Conservation (phyloP, 2,329 filamentous ascomycete species). For the Colletotrichum liaoningense region DNA sequence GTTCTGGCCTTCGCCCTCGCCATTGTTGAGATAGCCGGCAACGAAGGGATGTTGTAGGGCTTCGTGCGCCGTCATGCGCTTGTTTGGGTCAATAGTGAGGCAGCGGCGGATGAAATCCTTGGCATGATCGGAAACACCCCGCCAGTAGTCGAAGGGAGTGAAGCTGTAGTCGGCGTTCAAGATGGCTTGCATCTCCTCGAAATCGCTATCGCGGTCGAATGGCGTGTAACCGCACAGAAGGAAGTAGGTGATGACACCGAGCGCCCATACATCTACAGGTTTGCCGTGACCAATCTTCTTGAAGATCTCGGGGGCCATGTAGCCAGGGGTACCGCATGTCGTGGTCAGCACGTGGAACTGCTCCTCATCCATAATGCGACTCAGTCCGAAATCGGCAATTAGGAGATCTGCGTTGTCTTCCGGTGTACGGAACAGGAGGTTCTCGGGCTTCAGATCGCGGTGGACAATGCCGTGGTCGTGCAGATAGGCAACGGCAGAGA, state of each 20-base stretch:
- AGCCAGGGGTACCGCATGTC: constrained; percentile 96
- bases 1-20: constrained; percentile 66
- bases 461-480: constrained; percentile 99
- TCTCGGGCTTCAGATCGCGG: constrained; percentile 97
- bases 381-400: constrained; percentile 96
- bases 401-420: constrained; percentile 97
- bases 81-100: constrained; percentile 87
- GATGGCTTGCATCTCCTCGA: constrained; percentile 99
- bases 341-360: constrained; percentile 98
- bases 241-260: constrained; percentile 99
- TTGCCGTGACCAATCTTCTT: constrained; percentile 99
- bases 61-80: constrained; percentile 91
- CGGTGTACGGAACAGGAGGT: constrained; percentile 94
- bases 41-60: constrained; percentile 76
- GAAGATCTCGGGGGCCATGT: constrained; percentile 99
- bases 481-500: constrained; percentile 97
- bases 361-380: constrained; percentile 98
- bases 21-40: constrained; percentile 60
- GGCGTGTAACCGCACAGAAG: constrained; percentile 97
- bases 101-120: constrained; percentile 94
- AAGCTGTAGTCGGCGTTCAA: constrained; percentile 96
- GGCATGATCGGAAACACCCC: constrained; percentile 85
- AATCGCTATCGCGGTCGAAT: constrained; percentile 96
- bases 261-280: constrained; percentile 97
- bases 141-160: constrained; percentile 95